These are phyloP conservation scores for Penicillium frequentans DNA, from an alignment of 2,329 filamentous ascomycete species.

Conservation along the genomic window DNA sequence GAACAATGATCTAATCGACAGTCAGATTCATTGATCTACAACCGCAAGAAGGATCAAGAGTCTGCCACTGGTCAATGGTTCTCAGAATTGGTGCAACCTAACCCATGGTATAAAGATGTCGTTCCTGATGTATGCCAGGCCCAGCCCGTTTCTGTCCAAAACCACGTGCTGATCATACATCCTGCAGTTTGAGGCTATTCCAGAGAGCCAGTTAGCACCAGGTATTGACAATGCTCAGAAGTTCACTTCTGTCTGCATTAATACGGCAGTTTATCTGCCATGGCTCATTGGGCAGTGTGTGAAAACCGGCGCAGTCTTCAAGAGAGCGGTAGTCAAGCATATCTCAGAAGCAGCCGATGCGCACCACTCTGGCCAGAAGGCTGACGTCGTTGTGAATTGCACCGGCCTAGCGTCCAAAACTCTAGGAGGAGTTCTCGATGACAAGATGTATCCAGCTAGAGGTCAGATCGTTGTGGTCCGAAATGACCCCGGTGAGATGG, in stretches of 20 bases:
- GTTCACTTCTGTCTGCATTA: slow-evolving; percentile 88
- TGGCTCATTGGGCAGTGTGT: slow-evolving; percentile 82
- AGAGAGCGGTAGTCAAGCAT: slow-evolving; percentile 65
- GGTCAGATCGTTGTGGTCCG: slow-evolving; percentile 83
- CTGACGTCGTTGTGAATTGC: slow-evolving; percentile 77
- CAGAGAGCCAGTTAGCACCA: slow-evolving; percentile 56
- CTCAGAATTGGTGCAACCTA: slow-evolving; percentile 63
- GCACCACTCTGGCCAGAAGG: slow-evolving; percentile 58
- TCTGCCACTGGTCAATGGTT: slow-evolving; percentile 59
- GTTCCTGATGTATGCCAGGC: slow-evolving; percentile 61
- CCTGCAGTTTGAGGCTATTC: slow-evolving; percentile 60
- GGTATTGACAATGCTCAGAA: slow-evolving; percentile 70
- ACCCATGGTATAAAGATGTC: slow-evolving; percentile 72
- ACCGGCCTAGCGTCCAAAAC: slow-evolving; percentile 74
- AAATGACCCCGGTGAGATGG: slow-evolving; percentile 73
- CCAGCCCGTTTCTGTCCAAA: background rate
- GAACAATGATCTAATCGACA: background rate
- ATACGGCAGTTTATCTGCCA: slow-evolving; percentile 81
- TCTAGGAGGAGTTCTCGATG: slow-evolving; percentile 80
- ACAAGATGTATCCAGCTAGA: slow-evolving; percentile 69
- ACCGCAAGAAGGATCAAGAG: slow-evolving; percentile 63
- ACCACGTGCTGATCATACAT: background rate
- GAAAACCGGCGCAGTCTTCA: slow-evolving; percentile 68
- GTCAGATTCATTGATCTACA: slow-evolving; percentile 55
- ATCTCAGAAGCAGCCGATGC: slow-evolving; percentile 66